Evolutionary conservation across 352 stramenopile species (phyloP), one percentile per base, ranked within the genome.

Genomic region (Phytophthora pluvialis): DNA sequence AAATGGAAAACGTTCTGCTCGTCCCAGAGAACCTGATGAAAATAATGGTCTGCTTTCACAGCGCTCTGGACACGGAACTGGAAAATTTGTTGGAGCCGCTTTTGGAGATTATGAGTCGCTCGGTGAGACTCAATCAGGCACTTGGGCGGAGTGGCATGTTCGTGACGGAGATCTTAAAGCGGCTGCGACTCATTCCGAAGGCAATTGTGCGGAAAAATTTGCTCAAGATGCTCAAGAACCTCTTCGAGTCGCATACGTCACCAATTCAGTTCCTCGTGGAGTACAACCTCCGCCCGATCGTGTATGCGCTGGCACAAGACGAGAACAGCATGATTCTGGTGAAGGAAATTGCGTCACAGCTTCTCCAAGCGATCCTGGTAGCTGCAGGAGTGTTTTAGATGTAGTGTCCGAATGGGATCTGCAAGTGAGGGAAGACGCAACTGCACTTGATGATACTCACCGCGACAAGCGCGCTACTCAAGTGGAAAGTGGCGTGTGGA

Each of bases 171-270:
- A 79, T 97, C 40, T 74, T 97, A 15, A 81, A 70, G 28, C 86
- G 90, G 0, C 57, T 98, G 35, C 83, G 79, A 5, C 80, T 90
- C 10, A 78, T 90, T 29, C 81, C 86, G 3, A 97, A 97, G 67
- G 91, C 90, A 1, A 92, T 97, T 33, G 90, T 97, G 36, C 83
- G 89, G 43, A 97, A 96, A 56, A 96, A 96, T 53, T 64, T 98
- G 50, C 85, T 98, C 50, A 95, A 95, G 66, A 97, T 98, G 76
- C 87, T 98, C 53, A 95, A 97, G 64, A 81, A 77, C 40, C 78
- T 98, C 1, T 96, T 97, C 52, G 88, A 97, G 58, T 86, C 83
- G 21, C 90, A 98, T 60, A 86, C 88, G 12, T 85, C 88, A 26
- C 90, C 88, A 1, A 78, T 77, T 47, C 83, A 96, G 60, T 96